Conservation (phyloP, 2,329 filamentous ascomycete genomes). For the Nigrospora osmanthi region DNA sequence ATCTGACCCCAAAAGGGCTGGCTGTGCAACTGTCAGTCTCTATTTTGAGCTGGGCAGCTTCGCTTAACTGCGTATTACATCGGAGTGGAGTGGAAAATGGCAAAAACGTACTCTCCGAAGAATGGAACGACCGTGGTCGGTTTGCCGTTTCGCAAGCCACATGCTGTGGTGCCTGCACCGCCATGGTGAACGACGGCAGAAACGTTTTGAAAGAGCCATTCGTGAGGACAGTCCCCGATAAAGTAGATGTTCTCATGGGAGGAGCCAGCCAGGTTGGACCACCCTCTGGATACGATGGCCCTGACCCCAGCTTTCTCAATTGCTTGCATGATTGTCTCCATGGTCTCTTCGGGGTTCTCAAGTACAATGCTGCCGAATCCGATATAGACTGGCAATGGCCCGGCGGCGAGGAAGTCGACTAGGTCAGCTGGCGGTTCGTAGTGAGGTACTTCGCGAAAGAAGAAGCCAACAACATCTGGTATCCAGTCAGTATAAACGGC, state of each 20-base stretch:
- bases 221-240: slow-evolving; percentile 53
- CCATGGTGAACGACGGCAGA: slow-evolving; percentile 56
- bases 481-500: too few relatives aligned
- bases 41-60: too few relatives aligned
- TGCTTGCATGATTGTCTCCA: slow-evolving; percentile 51
- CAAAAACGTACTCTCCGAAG: slow-evolving; percentile 48
- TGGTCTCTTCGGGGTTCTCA: slow-evolving; percentile 51
- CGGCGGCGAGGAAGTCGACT: slow-evolving; percentile 53
- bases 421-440: slow-evolving; percentile 62
- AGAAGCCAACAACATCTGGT: slow-evolving; percentile 60
- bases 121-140: slow-evolving; percentile 61
- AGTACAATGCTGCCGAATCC: slow-evolving; percentile 77
- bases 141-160: slow-evolving; percentile 49
- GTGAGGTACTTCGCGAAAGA: slow-evolving; percentile 59
- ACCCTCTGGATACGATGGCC: slow-evolving; percentile 56
- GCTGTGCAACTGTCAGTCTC: too few relatives aligned
- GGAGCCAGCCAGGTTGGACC: slow-evolving; percentile 50
- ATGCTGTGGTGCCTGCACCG: slow-evolving; percentile 58
- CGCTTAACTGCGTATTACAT: too few relatives aligned
- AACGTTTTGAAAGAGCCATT: slow-evolving; percentile 57
- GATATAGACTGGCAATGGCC: slow-evolving; percentile 70
- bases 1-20: slow-evolving; percentile 35
- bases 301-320: slow-evolving; percentile 48
- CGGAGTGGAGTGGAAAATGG: too few relatives aligned
- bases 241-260: slow-evolving; percentile 42